These are phyloP conservation scores for Colletotrichum phormii DNA, from an alignment of 2,329 filamentous ascomycete species.

Conservation along the genomic window DNA sequence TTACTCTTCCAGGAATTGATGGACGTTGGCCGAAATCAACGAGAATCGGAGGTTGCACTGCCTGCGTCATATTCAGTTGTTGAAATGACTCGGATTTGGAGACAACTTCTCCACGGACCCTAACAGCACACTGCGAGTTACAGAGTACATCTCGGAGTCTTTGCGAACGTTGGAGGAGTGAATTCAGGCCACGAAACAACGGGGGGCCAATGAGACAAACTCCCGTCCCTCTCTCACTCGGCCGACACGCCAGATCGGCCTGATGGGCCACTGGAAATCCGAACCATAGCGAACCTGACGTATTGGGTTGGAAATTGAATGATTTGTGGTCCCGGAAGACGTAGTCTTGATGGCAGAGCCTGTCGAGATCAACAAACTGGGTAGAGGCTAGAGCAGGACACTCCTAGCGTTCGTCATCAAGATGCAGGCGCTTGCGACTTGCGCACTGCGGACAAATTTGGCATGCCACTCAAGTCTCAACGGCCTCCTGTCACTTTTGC, in stretches of 20 bases:
- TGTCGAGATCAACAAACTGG: neutral
- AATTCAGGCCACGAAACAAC: neutral
- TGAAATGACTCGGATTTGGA: conserved; percentile 24
- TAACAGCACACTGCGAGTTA: neutral
- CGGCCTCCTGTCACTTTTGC: neutral
- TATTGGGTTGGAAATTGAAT: conserved; percentile 12
- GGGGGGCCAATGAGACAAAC: neutral
- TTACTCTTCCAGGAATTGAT: conserved; percentile 29
- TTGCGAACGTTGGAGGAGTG: conserved; percentile 5
- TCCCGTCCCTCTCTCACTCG: conserved; percentile 22
- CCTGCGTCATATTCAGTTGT: conserved; percentile 33
- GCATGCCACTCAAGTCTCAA: neutral
- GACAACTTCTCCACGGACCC: conserved; percentile 16
- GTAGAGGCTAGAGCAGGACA: conserved; percentile 24
- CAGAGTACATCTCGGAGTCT: conserved; percentile 22
- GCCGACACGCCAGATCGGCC: conserved; percentile 17
- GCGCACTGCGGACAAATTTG: conserved; percentile 12
- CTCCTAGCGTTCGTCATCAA: conserved; percentile 3
- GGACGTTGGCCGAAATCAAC: conserved; percentile 16
- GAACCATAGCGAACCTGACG: conserved; percentile 12
- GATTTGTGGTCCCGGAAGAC: conserved; percentile 22
- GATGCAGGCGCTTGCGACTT: neutral
- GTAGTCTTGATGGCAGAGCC: neutral
- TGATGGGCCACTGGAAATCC: conserved; percentile 8
- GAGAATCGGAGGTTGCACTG: conserved; percentile 3